Base-by-base conservation (phyloP, 192 early-diverging fungal species). In the Geranomyces michiganensis region DNA sequence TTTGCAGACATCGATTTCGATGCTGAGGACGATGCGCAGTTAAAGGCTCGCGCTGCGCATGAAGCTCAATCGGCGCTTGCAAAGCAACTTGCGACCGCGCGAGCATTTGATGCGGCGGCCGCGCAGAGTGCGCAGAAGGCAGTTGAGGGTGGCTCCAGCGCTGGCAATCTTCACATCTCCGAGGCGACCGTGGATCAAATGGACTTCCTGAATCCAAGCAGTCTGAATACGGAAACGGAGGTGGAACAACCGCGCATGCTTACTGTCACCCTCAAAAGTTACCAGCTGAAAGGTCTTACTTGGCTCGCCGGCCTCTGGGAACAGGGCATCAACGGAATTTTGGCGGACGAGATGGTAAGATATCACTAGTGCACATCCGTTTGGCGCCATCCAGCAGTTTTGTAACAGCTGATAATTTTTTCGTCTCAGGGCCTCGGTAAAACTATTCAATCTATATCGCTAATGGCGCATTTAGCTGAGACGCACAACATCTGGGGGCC, bases 251-350 rank as follows among this genome's bases (percentile, higher is more conserved):
- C 94, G 45, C 82, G 79, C 59, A 91, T 96, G 88, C 80, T 96
- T 15, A 92, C 91, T 81, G 93, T 92, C 29, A 30, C 33, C 1
- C 66, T 81, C 33, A 77, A 78, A 58, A 92, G 94, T 31, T 97
- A 97, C 79, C 97, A 99, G 80, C 77, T 96, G 21, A 91, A 90
- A 10, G 97, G 97, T 33, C 84, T 97, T 59, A 92, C 96, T 71
- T 99, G 96, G 94, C 78, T 99, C 71, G 88, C 91, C 36, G 92
- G 88, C 68, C 81, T 97, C 13, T 97, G 93, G 76, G 92, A 97
- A 53, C 96, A 97, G 77, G 94, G 97, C 27, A 79, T 97, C 41
- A 99, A 99, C 67, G 97, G 95, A 21, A 97, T 97, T 68, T 67
- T 81, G 6, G 79, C 72, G 2, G 79, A 81, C 51, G 79, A 81